A percentile compares a stretch with the other conserved stretches of the same genome.
Conservation (phyloP, 1,284 basidiomycete genomes). For the Bondarzewia mesenterica region DNA sequence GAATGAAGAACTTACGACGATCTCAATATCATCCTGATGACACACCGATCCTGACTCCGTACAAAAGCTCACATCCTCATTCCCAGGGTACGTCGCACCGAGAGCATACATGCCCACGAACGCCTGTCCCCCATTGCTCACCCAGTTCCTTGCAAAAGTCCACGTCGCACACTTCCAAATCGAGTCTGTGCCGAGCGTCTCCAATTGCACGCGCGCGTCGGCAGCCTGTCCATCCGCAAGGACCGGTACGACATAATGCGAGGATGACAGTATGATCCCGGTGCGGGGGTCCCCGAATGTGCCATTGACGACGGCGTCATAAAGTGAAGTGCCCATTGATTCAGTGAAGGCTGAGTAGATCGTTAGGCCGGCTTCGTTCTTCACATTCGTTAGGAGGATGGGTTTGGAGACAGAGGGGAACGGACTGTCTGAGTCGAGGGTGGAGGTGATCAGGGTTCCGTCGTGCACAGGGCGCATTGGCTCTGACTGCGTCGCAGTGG, state of each 20-base stretch:
- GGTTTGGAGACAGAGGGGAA: conserved; percentile 55
- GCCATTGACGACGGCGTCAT: conserved; percentile 30
- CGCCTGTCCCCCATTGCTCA: conserved; percentile 50
- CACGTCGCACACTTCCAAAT: conserved; percentile 65
- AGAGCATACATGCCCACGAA: conserved; percentile 63
- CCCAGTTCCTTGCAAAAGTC: conserved; percentile 64
- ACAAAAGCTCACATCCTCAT: conserved; percentile 47
- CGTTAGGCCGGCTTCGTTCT: conserved; percentile 56
- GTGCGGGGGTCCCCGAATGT: conserved; percentile 46
- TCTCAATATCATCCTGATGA: conserved; percentile 70
- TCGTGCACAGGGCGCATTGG: conserved; percentile 60
- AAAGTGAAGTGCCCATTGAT: conserved; percentile 32
- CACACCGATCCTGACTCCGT: conserved; percentile 47
- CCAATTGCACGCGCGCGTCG: conserved; percentile 50
- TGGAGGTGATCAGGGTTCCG: conserved; percentile 46
- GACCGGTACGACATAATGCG: conserved; percentile 39
- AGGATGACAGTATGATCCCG: conserved; percentile 34
- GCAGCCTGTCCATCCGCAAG: conserved; percentile 21
- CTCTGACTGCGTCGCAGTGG: conserved; percentile 43
- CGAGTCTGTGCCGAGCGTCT: conserved; percentile 60
- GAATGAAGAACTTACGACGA: conserved; percentile 45
- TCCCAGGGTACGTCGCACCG: conserved; percentile 64
- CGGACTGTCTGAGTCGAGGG: conserved; percentile 46
- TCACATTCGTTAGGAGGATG: conserved; percentile 62
- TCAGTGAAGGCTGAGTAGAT: conserved; percentile 40